Evolutionary conservation across 441 rosid genomes (phyloP), one percentile per base, ranked within the genome.

Genomic region (Erodium texanum): DNA sequence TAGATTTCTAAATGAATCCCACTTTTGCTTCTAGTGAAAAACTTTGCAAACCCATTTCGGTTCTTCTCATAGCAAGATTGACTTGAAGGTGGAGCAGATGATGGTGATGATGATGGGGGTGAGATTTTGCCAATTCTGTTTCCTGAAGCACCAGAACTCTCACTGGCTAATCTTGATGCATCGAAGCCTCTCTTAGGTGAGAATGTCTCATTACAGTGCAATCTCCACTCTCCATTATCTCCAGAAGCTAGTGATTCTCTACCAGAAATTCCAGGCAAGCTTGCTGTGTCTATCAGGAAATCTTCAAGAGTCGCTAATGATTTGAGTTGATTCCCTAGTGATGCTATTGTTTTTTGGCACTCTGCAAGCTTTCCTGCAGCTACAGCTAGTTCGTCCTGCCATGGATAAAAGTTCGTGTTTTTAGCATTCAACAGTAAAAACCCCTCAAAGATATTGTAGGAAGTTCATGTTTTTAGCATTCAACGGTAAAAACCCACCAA

Each of bases 1-100:
- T 88, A 90, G 72, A 93, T 86, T 62, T 86, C 93, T 63, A 93
- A 81, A 64, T 90, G 97, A 70, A 93, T 83, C 65, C 99, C 95
- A 14, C 87, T 88, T 81, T 93, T 93, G 66, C 88, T 89, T 56
- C 95, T 77, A 1, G 90, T 85, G 82, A 91, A 93, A 65, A 93
- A 90, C 62, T 87, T 91, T 0, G 97, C 96, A 71, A 93, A 93
- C 50, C 99, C 99, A 52, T 88, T 87, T 65, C 90, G 80, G 73
- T 80, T 89, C 85, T 87, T 90, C 79, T 89, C 96, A 11, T 84
- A 79, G 70, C 82, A 78, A 56, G 71, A 81, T 29, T 80, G 80
- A 80, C 79, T 80, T 7, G 79, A 74, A 38, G 87, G 24, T 54
- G 69, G 63, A 10, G 79, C 77, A 62, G 81, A 77, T 18, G 82